phyloP scores from a whole-genome alignment of 2,329 filamentous ascomycete species.

The Thyridium curvatum region DNA sequence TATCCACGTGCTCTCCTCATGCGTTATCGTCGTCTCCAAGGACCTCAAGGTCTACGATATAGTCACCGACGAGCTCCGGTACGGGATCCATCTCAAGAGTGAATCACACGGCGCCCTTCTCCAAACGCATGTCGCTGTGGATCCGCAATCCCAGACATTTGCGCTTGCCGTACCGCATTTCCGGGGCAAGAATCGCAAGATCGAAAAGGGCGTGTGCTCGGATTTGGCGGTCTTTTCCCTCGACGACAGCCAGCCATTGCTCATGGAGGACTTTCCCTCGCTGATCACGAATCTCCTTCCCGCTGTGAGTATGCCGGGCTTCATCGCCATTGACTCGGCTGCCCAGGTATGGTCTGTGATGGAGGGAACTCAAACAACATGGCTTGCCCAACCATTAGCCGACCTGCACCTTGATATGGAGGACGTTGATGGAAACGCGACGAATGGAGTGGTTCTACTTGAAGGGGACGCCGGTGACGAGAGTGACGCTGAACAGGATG shows the following conservation, averaged over 20 bases:
- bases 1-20: conserved; percentile 66
- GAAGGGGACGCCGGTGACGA: conserved; percentile 24
- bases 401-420: conserved; percentile 39
- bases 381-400: conserved; percentile 48
- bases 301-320: conserved; percentile 60
- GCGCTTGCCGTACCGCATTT: conserved; percentile 49
- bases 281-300: conserved; percentile 63
- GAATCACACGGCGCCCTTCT: conserved; percentile 27
- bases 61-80: conserved; percentile 68
- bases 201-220: conserved; percentile 30
- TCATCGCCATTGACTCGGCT: conserved; percentile 67
- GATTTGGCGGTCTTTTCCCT: conserved; percentile 60
- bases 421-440: conserved; percentile 4
- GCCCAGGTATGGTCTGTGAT: conserved; percentile 63
- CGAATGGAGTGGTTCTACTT: conserved; percentile 13
- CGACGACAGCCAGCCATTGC: conserved; percentile 52
- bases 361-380: conserved; percentile 50
- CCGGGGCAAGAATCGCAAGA: conserved; percentile 10
- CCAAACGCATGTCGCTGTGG: conserved; percentile 65
- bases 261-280: conserved; percentile 48
- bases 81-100: conserved; percentile 52
- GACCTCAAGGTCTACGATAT: conserved; percentile 77
- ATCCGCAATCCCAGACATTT: conserved; percentile 58
- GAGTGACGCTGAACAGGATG: conserved; percentile 11
- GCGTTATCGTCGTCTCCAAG: conserved; percentile 69